Conservation (phyloP, 139 green algal species). For the Coelastrella sp. region DNA sequence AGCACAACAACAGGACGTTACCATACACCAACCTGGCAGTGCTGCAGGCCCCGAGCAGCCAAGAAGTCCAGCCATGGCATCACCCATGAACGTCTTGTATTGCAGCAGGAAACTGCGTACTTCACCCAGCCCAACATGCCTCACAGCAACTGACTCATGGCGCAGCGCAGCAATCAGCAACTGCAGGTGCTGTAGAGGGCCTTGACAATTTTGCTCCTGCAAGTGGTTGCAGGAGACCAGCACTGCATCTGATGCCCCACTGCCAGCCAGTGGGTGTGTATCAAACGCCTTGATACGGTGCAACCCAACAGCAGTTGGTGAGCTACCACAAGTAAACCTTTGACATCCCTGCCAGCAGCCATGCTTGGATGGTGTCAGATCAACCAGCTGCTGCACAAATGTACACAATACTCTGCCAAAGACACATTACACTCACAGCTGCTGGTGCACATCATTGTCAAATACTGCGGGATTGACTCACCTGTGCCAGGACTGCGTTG, state of each 20-base stretch:
- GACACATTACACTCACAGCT: no score
- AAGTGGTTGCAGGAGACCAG: neutral
- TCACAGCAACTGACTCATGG: slow-evolving; percentile 67
- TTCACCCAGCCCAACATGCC: slow-evolving; percentile 60
- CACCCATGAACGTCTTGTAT: slow-evolving; percentile 56
- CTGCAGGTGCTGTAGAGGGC: slow-evolving; percentile 49
- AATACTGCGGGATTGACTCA: neutral
- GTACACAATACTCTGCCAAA: no score
- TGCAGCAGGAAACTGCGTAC: slow-evolving; percentile 63
- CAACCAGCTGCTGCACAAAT: no score
- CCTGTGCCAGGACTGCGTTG: slow-evolving; percentile 57
- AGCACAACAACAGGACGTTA: neutral
- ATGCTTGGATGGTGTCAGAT: no score
- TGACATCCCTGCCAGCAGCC: no score
- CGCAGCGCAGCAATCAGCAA: slow-evolving; percentile 65
- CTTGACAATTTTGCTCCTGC: slow-evolving; percentile 51
- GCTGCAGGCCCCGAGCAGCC: slow-evolving; percentile 24
- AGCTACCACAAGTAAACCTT: no score
- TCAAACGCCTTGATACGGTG: no score
- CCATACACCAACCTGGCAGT: neutral
- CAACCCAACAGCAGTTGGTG: no score
- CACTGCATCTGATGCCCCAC: no score
- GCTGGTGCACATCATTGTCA: neutral
- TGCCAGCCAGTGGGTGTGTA: no score
- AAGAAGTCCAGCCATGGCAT: slow-evolving; percentile 46